Base-by-base conservation (phyloP, 1,139 yeast genomes). In the Candida dubliniensis region DNA sequence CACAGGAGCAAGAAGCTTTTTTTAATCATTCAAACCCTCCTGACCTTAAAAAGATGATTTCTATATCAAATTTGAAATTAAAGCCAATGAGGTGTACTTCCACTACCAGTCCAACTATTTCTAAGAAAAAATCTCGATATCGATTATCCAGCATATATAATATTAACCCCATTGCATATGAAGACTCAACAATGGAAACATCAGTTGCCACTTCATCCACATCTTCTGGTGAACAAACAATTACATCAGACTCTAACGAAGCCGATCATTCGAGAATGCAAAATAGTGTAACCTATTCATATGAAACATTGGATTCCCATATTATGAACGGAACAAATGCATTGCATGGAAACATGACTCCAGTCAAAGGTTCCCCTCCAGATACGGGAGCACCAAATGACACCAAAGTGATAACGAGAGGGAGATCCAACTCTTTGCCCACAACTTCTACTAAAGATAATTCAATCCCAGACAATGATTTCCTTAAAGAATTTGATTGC, bases 71-170 rank as follows among this genome's bases (percentile, higher is more conserved):
- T 47, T 58, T 74, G 46, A 59, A 59, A 44, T 53, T 74, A 36
- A 73, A 72, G 51, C 79, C 79, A 11, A 65, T 74, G 27, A 56
- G 68, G 44, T 71, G 77, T 50, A 52, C 60, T 26, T 53, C 65
- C 9, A n/a, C 41, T 26, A 66, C 36, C 6, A 34, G 40, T 34
- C 39, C 35, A 27, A n/a, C 60, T 41, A 62, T 71, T 2, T 60
- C 64, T 48, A 72, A 71, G 56, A 70, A 70, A 59, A 72, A 71
- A 53, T 70, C 77, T 15, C 60, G 63, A 33, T 71, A 73, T 50
- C 59, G 74, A 42, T 57, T 74, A 10, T 67, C 76, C 8, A 64
- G 63, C 11, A 63, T 72, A 1, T 74, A 71, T 51, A 71, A 64
- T 31, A 53, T 70, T 34, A 71, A 70, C 46, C 76, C 76, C 2